Base-by-base conservation (phyloP, 208 protist genomes). In the Tritrichomonas foetus region DNA sequence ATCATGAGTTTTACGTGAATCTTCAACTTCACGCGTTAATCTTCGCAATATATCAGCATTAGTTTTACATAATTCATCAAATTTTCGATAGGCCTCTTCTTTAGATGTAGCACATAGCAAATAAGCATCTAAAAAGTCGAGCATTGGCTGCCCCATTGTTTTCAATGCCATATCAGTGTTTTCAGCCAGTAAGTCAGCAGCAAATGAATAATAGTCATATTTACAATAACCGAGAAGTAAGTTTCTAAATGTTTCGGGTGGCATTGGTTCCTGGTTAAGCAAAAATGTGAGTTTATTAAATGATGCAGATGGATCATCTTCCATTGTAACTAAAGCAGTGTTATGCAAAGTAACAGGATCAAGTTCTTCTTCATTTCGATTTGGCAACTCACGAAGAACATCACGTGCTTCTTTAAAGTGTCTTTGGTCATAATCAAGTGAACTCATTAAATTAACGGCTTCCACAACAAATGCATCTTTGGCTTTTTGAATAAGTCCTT, bases 301-400 rank as follows among this genome's bases (percentile, higher is more conserved):
- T 0, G 97, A 97, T 75, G 92, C 96, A 44, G 96, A 97, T 8
- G 98, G 97, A 94, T 99, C 97, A 78, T 97, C 96, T 93, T 97
- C 97, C 97, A 99, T 99, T 96, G 98, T 98, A 94, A 99, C 97
- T 49, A 99, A 96, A 3, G 98, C 98, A 36, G 97, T 97, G 97
- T 99, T 99, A 96, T 99, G 98, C 53, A 99, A 95, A 78, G 98
- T 98, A 33, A 99, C 98, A 39, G 98, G 97, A 95, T 99, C 98
- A 0, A 99, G 96, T 95, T 99, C 98, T 11, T 93, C 50, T 93
- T 93, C 82, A 39, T 93, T 66, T 20, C 82, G 82, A 57, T 25
- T 33, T 22, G 82, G 82, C 47, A 93, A 47, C 66, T 57, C 55
- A 3, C 41, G n/a, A 22, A 93, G 50, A n/a, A 33, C 82, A 11